Conservation (phyloP, 2,329 filamentous ascomycete genomes). For the Sporothrix variecibatus region DNA sequence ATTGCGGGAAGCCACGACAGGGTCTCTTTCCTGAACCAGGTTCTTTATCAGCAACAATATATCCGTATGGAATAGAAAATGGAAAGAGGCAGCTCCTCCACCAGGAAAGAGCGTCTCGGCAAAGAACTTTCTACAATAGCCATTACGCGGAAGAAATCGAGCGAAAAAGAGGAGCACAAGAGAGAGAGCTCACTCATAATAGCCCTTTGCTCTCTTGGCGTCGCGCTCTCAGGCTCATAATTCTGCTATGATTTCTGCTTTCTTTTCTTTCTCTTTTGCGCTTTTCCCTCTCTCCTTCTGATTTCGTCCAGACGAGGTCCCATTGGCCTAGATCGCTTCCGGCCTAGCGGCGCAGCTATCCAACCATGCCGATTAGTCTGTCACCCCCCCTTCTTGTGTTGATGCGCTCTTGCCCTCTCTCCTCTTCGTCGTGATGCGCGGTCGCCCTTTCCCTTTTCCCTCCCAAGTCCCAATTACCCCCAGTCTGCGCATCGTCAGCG, state of each 20-base stretch:
- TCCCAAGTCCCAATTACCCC: background rate
- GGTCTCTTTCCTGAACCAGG: slow-evolving; percentile 14
- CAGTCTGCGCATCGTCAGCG: background rate
- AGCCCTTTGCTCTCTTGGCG: background rate
- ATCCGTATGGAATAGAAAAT: too few relatives aligned
- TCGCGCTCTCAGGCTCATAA: background rate
- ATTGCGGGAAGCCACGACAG: slow-evolving; percentile 9
- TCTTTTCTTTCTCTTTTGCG: background rate
- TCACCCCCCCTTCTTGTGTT: background rate
- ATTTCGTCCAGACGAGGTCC: background rate
- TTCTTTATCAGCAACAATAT: background rate
- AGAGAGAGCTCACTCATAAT: background rate
- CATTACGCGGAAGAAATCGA: slow-evolving; percentile 2
- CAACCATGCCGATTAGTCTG: slow-evolving; percentile 14
- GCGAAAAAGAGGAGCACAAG: background rate
- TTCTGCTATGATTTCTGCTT: background rate
- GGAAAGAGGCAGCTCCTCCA: background rate
- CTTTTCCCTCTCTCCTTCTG: background rate
- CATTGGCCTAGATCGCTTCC: slow-evolving; percentile 19
- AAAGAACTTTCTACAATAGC: background rate
- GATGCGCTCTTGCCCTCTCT: background rate
- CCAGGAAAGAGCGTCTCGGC: background rate
- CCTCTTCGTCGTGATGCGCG: background rate
- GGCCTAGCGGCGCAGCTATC: slow-evolving; percentile 20
- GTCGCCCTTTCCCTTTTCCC: background rate